Evolutionary conservation across 2,329 filamentous ascomycete genomes (phyloP).

Genomic region (Torrubiellomyces zombiae): DNA sequence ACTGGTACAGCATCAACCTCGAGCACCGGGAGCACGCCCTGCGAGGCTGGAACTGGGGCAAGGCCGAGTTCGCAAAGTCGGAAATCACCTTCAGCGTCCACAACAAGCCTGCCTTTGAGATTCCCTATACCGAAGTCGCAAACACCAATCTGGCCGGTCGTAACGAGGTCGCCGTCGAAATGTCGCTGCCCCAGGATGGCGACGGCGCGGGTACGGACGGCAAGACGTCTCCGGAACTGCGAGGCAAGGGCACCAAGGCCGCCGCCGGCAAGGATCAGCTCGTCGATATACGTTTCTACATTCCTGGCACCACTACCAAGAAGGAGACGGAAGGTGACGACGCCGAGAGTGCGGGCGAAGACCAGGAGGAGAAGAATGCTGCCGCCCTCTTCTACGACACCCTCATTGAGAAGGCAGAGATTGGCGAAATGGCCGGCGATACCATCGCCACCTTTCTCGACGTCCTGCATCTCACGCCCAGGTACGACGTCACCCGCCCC

Average conservation of each 20-base stretch:
- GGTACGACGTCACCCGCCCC: constrained; percentile 28
- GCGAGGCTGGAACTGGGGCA: constrained; percentile 98
- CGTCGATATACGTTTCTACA: constrained; percentile 98
- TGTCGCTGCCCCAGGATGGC: constrained; percentile 58
- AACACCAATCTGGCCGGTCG: constrained; percentile 96
- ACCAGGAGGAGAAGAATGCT: constrained; percentile 71
- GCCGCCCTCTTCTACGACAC: constrained; percentile 97
- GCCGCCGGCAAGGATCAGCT: constrained; percentile 81
- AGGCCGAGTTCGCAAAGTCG: constrained; percentile 88
- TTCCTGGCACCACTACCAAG: constrained; percentile 75
- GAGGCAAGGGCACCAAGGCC: constrained; percentile 70
- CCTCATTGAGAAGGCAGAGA: constrained; percentile 95
- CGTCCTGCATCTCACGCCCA: constrained; percentile 88
- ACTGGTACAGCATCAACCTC: constrained; percentile 89
- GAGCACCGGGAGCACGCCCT: constrained; percentile 89
- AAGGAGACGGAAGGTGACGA: constrained; percentile 54
- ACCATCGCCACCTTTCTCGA: constrained; percentile 96
- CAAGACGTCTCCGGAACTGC: constrained; percentile 55
- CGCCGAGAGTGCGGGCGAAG: constrained; percentile 39
- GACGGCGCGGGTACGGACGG: constrained; percentile 59
- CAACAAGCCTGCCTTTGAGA: constrained; percentile 89
- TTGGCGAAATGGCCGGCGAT: constrained; percentile 96
- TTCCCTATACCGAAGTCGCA: constrained; percentile 91
- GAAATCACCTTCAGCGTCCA: constrained; percentile 95
- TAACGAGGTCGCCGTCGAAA: constrained; percentile 94